Evolutionary conservation across 73 alveolate genomes (phyloP).

Genomic region (Tetrahymena borealis): DNA sequence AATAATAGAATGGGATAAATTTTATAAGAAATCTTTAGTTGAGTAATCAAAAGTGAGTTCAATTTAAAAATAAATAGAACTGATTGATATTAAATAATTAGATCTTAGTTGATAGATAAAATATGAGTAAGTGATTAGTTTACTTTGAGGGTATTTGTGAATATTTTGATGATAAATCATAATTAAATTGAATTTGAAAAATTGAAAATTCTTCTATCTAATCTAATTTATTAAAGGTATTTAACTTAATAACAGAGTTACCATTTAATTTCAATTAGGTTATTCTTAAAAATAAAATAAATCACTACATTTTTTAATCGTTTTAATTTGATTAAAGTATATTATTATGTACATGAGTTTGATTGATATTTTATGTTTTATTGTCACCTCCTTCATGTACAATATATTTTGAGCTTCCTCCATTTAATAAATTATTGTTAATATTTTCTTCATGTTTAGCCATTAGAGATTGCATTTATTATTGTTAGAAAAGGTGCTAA

Average conservation of each 20-base stretch:
- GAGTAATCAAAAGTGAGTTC: too few relatives aligned
- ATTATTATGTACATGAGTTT: neutral
- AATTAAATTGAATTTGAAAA: too few relatives aligned
- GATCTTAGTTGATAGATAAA: too few relatives aligned
- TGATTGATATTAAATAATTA: too few relatives aligned
- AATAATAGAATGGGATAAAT: too few relatives aligned
- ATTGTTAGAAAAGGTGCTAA: neutral
- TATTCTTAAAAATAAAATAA: neutral
- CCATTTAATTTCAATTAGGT: neutral
- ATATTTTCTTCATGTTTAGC: neutral
- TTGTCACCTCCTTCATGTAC: neutral
- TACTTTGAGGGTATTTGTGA: too few relatives aligned
- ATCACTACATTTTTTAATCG: neutral
- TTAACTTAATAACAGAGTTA: neutral
- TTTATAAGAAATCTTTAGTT: too few relatives aligned
- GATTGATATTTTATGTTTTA: neutral
- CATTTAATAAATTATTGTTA: neutral
- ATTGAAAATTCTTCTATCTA: too few relatives aligned
- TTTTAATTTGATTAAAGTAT: neutral
- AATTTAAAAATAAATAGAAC: too few relatives aligned
- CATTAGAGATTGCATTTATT: neutral
- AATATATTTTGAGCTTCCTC: neutral
- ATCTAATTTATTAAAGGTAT: neutral
- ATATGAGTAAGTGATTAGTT: too few relatives aligned
- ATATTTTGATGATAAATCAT: too few relatives aligned